These are phyloP conservation scores for Fomes fomentarius DNA, from an alignment of 1,284 basidiomycete species.

Conservation along the genomic window DNA sequence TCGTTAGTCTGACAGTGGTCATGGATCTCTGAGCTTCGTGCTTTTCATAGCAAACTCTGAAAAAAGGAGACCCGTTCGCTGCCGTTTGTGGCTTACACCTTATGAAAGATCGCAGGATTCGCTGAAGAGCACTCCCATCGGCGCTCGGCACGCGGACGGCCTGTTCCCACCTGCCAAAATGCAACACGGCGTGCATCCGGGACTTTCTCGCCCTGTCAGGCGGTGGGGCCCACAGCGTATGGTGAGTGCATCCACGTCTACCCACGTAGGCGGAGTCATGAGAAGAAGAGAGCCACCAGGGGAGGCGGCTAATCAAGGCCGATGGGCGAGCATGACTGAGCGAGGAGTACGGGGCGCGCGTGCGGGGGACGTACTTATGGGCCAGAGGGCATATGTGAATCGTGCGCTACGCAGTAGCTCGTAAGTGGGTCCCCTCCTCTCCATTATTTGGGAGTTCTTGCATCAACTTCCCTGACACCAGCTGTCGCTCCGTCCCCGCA, in stretches of 20 bases:
- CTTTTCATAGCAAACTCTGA: neutral
- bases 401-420: neutral
- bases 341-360: neutral
- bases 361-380: neutral
- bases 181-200: conserved; percentile 3
- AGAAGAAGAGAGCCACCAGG: conserved; percentile 14
- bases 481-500: too few relatives aligned
- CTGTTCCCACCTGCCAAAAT: conserved; percentile 14
- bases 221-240: conserved; percentile 4
- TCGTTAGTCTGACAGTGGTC: neutral
- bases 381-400: neutral
- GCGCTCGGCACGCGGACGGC: conserved; percentile 16
- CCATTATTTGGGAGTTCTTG: too few relatives aligned
- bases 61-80: neutral
- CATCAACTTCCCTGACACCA: neutral
- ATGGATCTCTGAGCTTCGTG: neutral
- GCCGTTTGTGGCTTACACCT: neutral
- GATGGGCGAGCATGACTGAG: neutral
- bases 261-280: conserved; percentile 18
- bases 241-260: too few relatives aligned
- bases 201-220: conserved; percentile 22
- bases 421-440: too few relatives aligned
- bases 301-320: neutral
- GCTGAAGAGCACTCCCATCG: conserved; percentile 14
- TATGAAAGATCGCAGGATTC: neutral